Evolutionary conservation across 2,329 filamentous ascomycete genomes (phyloP), one percentile per base, ranked within the genome.

Genomic region (Cercospora janseana): DNA sequence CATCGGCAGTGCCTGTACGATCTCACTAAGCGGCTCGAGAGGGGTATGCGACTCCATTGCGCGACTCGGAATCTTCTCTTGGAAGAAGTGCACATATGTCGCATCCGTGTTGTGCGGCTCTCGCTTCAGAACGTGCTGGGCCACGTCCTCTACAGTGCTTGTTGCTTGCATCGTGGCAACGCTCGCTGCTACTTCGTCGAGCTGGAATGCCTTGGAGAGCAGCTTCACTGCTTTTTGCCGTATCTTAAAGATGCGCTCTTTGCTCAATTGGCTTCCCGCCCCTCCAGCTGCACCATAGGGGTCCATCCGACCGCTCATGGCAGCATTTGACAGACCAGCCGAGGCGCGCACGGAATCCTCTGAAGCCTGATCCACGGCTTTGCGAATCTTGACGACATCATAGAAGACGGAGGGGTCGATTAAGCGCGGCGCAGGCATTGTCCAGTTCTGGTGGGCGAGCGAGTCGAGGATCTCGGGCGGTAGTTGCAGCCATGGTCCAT

Each of bases 81-180:
- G 87, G 68, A 94, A 94, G 71, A 92, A 93, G 66, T 93, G 86
- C n/a, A 93, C 88, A 65, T 93, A 93, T 68, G 85, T 86, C 21
- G 87, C 88, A 63, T 93, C 86, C 24, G 58, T 70, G 63, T 90
- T 83, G 43, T 76, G 67, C n/a, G 81, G 75, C 53, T 80, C 83
- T 54, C 87, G 77, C 66, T 87, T 82, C 54, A 93, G 70, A 24
- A 94, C 88, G 54, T 86, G 74, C 4, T 79, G 76, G 2, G 85
- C 87, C 2, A 93, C 85, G 51, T 88, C 85, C 60, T 93, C 87
- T 9, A 94, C 72, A 0, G 85, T 82, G 13, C 85, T 87, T 1
- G 87, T 82, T 48, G 83, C 83, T 70, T 92, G 87, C 87, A 92
- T 93, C 0, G 84, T 88, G 26, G 86, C 87, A 34, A 92, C 86